phyloP scores from a whole-genome alignment of 2,329 filamentous ascomycete species.

The Penicillium sp. region DNA sequence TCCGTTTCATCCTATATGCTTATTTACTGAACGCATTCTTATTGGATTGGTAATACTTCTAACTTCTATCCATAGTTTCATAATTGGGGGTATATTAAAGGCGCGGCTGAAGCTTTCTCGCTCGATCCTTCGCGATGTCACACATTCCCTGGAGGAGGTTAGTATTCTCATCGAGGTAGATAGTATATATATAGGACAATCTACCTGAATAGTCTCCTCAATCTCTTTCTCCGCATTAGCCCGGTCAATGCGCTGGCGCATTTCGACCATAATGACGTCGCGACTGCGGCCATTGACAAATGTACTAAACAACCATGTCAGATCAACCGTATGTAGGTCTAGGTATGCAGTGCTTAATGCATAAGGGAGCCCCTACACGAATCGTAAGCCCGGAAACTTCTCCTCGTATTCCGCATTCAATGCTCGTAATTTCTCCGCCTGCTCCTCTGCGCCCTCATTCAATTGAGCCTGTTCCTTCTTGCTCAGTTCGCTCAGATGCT shows the following conservation, averaged over 20 bases:
- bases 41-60: neutral
- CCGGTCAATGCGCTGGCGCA: slow-evolving; percentile 69
- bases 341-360: neutral
- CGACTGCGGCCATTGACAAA: slow-evolving; percentile 83
- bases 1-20: neutral
- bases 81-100: slow-evolving; percentile 10
- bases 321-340: slow-evolving; percentile 3
- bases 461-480: slow-evolving; percentile 78
- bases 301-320: slow-evolving; percentile 49
- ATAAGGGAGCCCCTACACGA: slow-evolving; percentile 58
- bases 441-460: slow-evolving; percentile 53
- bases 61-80: neutral
- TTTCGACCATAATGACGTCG: slow-evolving; percentile 75
- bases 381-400: slow-evolving; percentile 77
- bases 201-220: slow-evolving; percentile 69
- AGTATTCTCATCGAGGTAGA: neutral
- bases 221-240: slow-evolving; percentile 68
- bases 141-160: slow-evolving; percentile 71
- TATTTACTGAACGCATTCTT: neutral
- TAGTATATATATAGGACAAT: neutral
- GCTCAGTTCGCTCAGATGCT: slow-evolving; percentile 69
- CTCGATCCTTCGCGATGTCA: slow-evolving; percentile 81
- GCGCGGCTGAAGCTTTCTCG: slow-evolving; percentile 56
- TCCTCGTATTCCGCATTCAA: slow-evolving; percentile 78
- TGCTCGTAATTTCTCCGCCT: slow-evolving; percentile 52